phyloP scores from a whole-genome alignment of 73 alveolate species.

The Paramecium primaurelia region DNA sequence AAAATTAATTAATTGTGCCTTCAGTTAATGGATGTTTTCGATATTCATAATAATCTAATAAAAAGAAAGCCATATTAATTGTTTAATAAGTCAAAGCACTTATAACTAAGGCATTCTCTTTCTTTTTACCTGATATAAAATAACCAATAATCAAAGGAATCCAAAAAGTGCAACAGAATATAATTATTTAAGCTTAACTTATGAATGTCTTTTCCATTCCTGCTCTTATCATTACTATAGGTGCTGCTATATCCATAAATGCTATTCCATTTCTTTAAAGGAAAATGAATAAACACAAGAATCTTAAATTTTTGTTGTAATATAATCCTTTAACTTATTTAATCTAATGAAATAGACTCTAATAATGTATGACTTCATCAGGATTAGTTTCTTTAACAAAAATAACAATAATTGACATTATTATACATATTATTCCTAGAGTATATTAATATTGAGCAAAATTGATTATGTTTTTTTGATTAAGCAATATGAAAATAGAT shows the following conservation, averaged over 20 bases:
- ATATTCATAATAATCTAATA: not conserved
- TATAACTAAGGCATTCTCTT: not conserved
- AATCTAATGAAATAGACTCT: not conserved
- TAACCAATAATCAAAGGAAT: not conserved
- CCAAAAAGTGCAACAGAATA: conserved; percentile 11
- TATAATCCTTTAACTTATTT: conserved; percentile 32
- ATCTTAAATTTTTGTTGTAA: not conserved
- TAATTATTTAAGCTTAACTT: not conserved
- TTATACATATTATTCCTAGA: not conserved
- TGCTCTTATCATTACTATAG: not conserved
- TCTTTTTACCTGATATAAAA: conserved; percentile 27
- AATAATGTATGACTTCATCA: not conserved
- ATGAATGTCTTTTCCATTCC: not conserved
- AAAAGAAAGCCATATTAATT: not conserved
- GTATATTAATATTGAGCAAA: not conserved
- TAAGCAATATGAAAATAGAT: not conserved
- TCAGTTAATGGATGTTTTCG: not conserved
- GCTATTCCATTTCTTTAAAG: not conserved
- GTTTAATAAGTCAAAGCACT: conserved; percentile 9
- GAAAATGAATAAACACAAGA: not conserved
- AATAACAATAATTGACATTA: not conserved
- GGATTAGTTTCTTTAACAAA: conserved; percentile 23
- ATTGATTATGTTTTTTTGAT: not conserved
- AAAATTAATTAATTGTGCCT: not conserved
- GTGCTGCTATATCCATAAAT: conserved; percentile 12